Evolutionary conservation across 495 filamentous ascomycete genomes (phyloP).

Genomic region (Glonium stellatum): DNA sequence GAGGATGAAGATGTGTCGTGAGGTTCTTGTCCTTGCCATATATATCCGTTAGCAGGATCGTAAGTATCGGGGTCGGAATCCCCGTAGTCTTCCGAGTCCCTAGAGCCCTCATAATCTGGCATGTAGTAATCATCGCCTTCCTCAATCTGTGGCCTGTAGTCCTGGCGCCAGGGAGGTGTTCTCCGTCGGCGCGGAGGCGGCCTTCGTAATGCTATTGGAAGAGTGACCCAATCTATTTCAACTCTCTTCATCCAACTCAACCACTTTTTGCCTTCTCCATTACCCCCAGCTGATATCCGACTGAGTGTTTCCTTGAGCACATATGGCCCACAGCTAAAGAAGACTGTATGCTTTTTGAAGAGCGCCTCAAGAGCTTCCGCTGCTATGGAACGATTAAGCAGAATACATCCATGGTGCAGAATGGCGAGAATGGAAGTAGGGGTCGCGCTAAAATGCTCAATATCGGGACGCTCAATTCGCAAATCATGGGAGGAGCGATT

Average conservation of each 20-base stretch:
- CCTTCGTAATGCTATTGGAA: slow-evolving; percentile 17
- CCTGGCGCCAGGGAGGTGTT: too few relatives aligned
- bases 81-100: too few relatives aligned
- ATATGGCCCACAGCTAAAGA: slow-evolving; percentile 20
- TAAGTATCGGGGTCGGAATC: not conserved
- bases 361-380: slow-evolving; percentile 22
- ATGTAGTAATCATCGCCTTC: not conserved
- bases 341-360: slow-evolving; percentile 21
- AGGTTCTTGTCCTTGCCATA: not conserved
- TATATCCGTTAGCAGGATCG: too few relatives aligned
- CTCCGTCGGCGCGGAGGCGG: slow-evolving; percentile 1
- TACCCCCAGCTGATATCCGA: slow-evolving; percentile 6
- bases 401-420: slow-evolving; percentile 19
- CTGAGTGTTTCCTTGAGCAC: slow-evolving; percentile 13
- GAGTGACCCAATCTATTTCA: slow-evolving; percentile 24
- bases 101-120: not conserved
- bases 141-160: too few relatives aligned
- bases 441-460: slow-evolving; percentile 15
- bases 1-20: not conserved
- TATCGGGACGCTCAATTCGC: slow-evolving; percentile 24
- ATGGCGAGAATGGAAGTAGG: slow-evolving; percentile 16
- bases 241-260: slow-evolving; percentile 11
- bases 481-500: slow-evolving; percentile 8
- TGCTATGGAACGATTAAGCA: slow-evolving; percentile 19
- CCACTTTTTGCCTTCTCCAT: slow-evolving; percentile 9